Base-by-base conservation (phyloP, 768 basidiomycete genomes). In the Bullera alba region DNA sequence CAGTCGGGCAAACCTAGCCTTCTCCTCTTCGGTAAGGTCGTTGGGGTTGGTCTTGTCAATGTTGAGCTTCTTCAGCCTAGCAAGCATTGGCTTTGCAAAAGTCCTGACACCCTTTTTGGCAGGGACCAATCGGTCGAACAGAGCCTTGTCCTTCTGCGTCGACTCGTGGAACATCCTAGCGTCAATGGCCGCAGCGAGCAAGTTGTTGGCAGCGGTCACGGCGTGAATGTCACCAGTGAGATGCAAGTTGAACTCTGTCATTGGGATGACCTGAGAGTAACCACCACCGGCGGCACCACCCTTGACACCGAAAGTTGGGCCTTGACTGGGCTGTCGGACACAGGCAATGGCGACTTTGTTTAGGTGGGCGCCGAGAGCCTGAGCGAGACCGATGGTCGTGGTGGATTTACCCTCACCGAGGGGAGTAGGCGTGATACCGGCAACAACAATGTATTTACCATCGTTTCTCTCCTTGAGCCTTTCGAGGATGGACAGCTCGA, bases 221-320 rank as follows among this genome's bases (percentile, higher is more conserved):
- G 95, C 93, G 67, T 99, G 93, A 49, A 97, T 96, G 74, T 99
- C 95, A 56, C 92, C 92, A 34, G 64, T 67, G 44, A 70, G 60
- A 50, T 68, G 65, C 42, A 99, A 75, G 74, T 97, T 97, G 75
- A 99, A 97, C 86, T 96, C 93, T 66, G 96, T 93, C 93, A 97
- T 96, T 35, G 93, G 93, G 75, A 97, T 97, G 65, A 99, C 87
- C 70, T 95, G 92, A 70, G 88, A 90, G 77, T 97, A 99, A 46
- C 93, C 93, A 54, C 93, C 93, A 34, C 95, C 93, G 36, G 93
- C 93, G 30, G 93, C 93, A 63, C 93, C 95, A 60, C 93, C 93
- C 75, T 99, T 99, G 78, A 99, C 95, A 60, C 93, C 93, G 70
- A 97, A 99, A 0, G 93, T 97, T 28, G 93, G 93, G 12, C 95